Conservation (phyloP, 1,139 yeast species). For the Blastobotrys arbuscula region DNA sequence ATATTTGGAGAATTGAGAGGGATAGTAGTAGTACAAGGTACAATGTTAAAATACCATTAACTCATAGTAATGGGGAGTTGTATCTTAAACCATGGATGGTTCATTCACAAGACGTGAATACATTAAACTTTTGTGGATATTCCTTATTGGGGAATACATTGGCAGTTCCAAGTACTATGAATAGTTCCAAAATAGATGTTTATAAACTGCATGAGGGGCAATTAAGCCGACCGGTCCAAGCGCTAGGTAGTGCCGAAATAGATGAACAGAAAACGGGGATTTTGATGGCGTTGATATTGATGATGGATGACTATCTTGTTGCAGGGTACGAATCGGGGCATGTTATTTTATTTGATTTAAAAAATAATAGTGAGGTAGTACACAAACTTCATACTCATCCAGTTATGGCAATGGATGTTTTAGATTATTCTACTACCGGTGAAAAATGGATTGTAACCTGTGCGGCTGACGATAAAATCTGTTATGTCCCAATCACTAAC, state of each 20-base stretch:
- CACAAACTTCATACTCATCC: conserved; percentile 34
- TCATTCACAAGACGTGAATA: conserved; percentile 36
- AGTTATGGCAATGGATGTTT: conserved; percentile 15
- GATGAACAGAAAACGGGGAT: conserved; percentile 29
- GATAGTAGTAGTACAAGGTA: conserved; percentile 6
- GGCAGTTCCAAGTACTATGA: conserved; percentile 37
- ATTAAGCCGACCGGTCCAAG: conserved; percentile 13
- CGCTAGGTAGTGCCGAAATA: neutral
- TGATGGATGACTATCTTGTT: conserved; percentile 20
- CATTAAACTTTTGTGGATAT: conserved; percentile 37
- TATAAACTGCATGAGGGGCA: conserved; percentile 22
- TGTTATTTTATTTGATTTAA: conserved; percentile 21
- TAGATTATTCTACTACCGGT: neutral
- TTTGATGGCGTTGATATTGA: conserved; percentile 35
- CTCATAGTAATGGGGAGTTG: conserved; percentile 14
- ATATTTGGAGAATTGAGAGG: conserved; percentile 23
- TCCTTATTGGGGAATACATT: conserved; percentile 18
- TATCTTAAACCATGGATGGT: conserved; percentile 34
- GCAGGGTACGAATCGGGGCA: conserved; percentile 40
- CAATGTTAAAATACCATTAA: conserved; percentile 18
- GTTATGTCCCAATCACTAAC: no score
- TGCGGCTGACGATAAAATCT: neutral
- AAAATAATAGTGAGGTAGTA: no score
- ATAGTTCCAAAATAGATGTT: conserved; percentile 35
- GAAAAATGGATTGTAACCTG: neutral